phyloP scores from a whole-genome alignment of 2,329 filamentous ascomycete species.

The Metarhizium guizhouense region DNA sequence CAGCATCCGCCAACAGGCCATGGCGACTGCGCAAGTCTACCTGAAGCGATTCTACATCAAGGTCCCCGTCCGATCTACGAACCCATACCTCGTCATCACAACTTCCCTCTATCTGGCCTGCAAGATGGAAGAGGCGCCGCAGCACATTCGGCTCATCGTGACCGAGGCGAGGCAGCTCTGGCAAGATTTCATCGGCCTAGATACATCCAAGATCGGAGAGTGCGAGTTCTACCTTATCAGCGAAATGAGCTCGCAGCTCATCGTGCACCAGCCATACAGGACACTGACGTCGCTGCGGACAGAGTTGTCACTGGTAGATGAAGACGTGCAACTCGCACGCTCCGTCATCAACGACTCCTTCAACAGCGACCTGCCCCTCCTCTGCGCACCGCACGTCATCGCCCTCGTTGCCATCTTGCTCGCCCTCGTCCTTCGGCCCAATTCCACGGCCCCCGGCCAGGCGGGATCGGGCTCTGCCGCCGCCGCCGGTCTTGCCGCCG shows the following conservation, averaged over 20 bases:
- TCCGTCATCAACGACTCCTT: slow-evolving; percentile 87
- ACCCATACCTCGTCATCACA: slow-evolving; percentile 86
- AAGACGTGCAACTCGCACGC: slow-evolving; percentile 70
- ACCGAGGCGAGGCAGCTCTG: slow-evolving; percentile 79
- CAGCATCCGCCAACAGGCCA: slow-evolving; percentile 77
- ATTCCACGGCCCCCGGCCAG: slow-evolving; percentile 20
- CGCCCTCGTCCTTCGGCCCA: slow-evolving; percentile 70
- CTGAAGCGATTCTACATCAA: slow-evolving; percentile 88
- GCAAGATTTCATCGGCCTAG: slow-evolving; percentile 67
- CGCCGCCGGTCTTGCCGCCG: slow-evolving; percentile 38
- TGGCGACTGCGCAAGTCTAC: slow-evolving; percentile 92
- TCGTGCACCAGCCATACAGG: slow-evolving; percentile 85
- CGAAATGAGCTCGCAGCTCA: slow-evolving; percentile 82
- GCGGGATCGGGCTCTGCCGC: slow-evolving; percentile 19
- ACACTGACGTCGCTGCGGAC: slow-evolving; percentile 63
- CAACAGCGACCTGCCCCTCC: slow-evolving; percentile 80
- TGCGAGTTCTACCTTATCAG: slow-evolving; percentile 91
- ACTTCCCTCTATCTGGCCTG: slow-evolving; percentile 91
- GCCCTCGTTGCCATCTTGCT: slow-evolving; percentile 82
- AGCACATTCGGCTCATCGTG: slow-evolving; percentile 87
- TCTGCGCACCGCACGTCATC: slow-evolving; percentile 78
- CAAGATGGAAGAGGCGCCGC: slow-evolving; percentile 96
- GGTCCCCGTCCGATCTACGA: slow-evolving; percentile 85
- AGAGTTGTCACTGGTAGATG: slow-evolving; percentile 62
- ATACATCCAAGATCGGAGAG: slow-evolving; percentile 80